These are phyloP conservation scores for Neocucurbitaria cava DNA, from an alignment of 2,329 filamentous ascomycete genomes.

Conservation along the genomic window DNA sequence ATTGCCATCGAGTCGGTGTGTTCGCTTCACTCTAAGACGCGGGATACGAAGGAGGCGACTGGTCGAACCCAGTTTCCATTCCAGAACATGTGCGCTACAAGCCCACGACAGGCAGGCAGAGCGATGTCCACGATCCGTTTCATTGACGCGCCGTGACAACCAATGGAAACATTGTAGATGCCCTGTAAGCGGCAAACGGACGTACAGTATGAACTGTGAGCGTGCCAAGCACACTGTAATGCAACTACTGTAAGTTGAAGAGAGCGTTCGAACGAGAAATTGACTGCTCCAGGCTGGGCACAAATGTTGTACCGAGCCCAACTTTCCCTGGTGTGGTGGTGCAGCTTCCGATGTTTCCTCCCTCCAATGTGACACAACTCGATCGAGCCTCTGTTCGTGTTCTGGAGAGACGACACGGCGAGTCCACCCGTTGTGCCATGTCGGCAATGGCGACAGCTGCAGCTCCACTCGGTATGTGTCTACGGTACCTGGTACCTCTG, in stretches of 20 bases:
- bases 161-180: background rate
- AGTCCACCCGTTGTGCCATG: slow-evolving; percentile 3
- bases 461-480: no score
- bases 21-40: slow-evolving; percentile 23
- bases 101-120: slow-evolving; percentile 17
- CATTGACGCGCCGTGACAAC: background rate
- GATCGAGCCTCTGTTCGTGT: background rate
- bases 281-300: background rate
- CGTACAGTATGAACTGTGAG: background rate
- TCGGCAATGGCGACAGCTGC: background rate
- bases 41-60: slow-evolving; percentile 9
- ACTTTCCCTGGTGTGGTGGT: background rate
- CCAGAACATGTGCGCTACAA: slow-evolving; percentile 6
- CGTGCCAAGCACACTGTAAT: background rate
- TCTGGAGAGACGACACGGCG: background rate
- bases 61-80: slow-evolving; percentile 2
- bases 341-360: slow-evolving; percentile 6
- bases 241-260: background rate
- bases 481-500: no score
- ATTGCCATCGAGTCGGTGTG: slow-evolving; percentile 31
- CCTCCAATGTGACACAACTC: slow-evolving; percentile 9
- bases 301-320: background rate
- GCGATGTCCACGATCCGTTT: slow-evolving; percentile 8
- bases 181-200: background rate
- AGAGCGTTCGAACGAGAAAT: background rate